A percentile compares a stretch with the other conserved stretches of the same genome.
Evolutionary conservation across 2,329 filamentous ascomycete species (phyloP).

Genomic region (Fusarium sulawesiense): DNA sequence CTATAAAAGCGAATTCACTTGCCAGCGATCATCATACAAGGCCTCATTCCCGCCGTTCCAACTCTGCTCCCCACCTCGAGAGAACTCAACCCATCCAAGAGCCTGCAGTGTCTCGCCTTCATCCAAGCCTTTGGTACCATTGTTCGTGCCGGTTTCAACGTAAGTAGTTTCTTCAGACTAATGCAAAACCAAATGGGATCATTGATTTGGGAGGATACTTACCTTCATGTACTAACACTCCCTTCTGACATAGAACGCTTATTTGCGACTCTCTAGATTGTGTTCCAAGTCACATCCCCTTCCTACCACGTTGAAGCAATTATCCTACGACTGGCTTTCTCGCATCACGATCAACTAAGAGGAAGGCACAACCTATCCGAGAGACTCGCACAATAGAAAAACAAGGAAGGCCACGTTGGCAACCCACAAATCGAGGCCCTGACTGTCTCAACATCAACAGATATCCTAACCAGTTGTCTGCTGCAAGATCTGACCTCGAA

Average conservation of each 20-base stretch:
- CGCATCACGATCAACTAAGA: neutral
- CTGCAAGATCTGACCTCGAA: neutral
- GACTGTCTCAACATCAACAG: neutral
- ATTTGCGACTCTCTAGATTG: neutral
- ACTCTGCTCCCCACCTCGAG: neutral
- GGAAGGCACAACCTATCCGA: neutral
- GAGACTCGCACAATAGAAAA: neutral
- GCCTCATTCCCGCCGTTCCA: neutral
- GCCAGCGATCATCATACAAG: constrained; percentile 25
- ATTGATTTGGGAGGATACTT: neutral
- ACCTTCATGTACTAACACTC: neutral
- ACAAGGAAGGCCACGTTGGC: neutral
- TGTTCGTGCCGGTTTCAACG: neutral
- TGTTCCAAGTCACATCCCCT: neutral
- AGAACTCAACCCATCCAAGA: neutral
- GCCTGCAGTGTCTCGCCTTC: neutral
- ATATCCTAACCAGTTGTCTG: neutral
- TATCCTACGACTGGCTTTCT: neutral
- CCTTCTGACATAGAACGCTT: neutral
- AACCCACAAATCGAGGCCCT: neutral
- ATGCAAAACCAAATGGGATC: neutral
- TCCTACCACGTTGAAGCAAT: neutral
- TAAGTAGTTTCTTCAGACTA: neutral
- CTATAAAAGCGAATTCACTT: constrained; percentile 24
- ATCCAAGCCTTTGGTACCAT: neutral